Base-by-base conservation (phyloP, 179 eudicot genomes). In the Spinacia oleracea region DNA sequence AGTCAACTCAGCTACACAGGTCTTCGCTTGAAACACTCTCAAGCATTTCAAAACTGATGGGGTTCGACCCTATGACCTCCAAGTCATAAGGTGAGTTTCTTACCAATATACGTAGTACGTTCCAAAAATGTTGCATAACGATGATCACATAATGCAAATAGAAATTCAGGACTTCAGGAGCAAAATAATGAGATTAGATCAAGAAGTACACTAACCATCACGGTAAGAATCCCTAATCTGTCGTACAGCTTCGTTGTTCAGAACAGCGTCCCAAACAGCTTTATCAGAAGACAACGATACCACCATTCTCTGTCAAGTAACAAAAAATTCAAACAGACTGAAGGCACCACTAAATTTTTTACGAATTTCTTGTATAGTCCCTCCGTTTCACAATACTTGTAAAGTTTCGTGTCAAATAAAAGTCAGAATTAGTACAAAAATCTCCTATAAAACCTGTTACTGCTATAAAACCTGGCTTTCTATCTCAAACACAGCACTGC, bases 181-280 rank as follows among this genome's bases (percentile, higher is more conserved):
- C n/a, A 29, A 29, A 66, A n/a, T 14, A 5, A 34, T 34, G 9
- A 51, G 21, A 53, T 11, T 18, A 27, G 16, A n/a, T n/a, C n/a
- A n/a, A 14, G 51, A 48, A 42, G 31, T 1, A 76, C 34, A 62
- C 88, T 73, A 78, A 95, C 98, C 98, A 84, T 77, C 72, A 56
- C 69, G 43, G 45, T 89, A 78, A 45, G 94, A 89, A 45, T 87
- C 88, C 74, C 93, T 87, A 67, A 95, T 82, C 89, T 95, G 95
- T 38, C 85, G 90, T 15, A 95, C 98, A 40, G 84, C 91, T 83
- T 91, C 95, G 80, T 95, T 95, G 86, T 89, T 91, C 87, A 93
- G 20, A 40, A 95, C 89, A 82, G 98, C 98, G 77, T 90, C 90
- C 98, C 98, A 95, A 60, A 95, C 93, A 65, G 97, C 93, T 78